Percentiles rank a stretch among this genome's conserved stretches.
Conservation (phyloP, 805 yeast genomes). For the Yarrowia yakushimensis region DNA sequence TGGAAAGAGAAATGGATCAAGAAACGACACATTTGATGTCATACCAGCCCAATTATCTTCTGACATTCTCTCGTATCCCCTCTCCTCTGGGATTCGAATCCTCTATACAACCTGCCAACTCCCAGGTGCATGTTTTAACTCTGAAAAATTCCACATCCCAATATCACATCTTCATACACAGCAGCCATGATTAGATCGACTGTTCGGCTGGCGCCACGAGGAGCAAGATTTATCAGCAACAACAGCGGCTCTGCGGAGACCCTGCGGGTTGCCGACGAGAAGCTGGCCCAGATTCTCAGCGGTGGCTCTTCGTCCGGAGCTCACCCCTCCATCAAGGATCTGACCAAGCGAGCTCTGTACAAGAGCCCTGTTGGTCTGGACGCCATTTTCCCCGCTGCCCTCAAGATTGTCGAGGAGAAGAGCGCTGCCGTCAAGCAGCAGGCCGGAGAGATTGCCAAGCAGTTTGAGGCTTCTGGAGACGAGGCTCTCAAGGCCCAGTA, state of each 20-base stretch:
- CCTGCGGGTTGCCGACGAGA: conserved; percentile 13
- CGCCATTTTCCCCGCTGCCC: conserved; percentile 69
- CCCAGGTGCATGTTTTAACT: neutral
- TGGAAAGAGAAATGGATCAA: too few relatives aligned
- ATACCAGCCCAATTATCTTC: too few relatives aligned
- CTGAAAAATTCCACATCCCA: conserved; percentile 4
- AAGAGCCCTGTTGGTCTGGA: conserved; percentile 65
- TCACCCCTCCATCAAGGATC: conserved; percentile 10
- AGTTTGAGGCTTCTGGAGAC: conserved; percentile 29
- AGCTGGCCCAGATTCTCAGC: neutral
- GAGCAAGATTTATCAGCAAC: conserved; percentile 20
- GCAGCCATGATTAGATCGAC: conserved; percentile 20
- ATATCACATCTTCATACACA: neutral
- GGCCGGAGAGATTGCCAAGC: conserved; percentile 41
- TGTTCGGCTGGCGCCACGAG: conserved; percentile 20
- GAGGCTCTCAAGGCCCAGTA: conserved; percentile 30
- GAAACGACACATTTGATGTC: too few relatives aligned
- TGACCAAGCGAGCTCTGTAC: conserved; percentile 41
- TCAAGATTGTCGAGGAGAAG: conserved; percentile 51
- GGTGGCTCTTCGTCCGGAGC: neutral
- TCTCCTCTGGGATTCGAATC: too few relatives aligned
- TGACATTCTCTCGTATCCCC: too few relatives aligned
- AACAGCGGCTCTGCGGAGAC: conserved; percentile 19
- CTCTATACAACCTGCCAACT: too few relatives aligned
- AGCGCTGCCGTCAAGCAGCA: conserved; percentile 46